phyloP scores from a whole-genome alignment of 2,329 filamentous ascomycete species.

The Aspergillus piperis region DNA sequence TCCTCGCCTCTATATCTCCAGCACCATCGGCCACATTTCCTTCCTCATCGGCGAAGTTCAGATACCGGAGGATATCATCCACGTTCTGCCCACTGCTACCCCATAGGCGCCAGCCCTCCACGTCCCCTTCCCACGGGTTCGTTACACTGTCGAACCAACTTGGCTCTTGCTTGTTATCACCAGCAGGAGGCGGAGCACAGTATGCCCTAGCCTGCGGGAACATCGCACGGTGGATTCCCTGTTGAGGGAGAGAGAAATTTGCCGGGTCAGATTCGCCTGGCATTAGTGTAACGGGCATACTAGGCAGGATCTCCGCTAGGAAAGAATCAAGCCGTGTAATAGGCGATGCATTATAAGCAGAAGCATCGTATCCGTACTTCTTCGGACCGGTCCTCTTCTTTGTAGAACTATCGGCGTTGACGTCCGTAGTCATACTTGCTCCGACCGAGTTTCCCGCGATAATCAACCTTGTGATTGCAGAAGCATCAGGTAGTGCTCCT shows the following conservation, averaged over 20 bases:
- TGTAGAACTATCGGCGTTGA: conserved; percentile 26
- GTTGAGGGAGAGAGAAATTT: conserved; percentile 86
- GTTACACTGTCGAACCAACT: conserved; percentile 88
- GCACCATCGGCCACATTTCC: conserved; percentile 27
- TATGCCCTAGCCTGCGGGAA: conserved; percentile 76
- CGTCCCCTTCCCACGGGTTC: conserved; percentile 88
- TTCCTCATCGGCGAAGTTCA: conserved; percentile 54
- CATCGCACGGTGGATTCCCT: conserved; percentile 89
- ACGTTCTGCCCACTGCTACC: conserved; percentile 91
- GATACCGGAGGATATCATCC: conserved; percentile 90
- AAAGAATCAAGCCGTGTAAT: conserved; percentile 83
- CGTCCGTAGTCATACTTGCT: conserved; percentile 37
- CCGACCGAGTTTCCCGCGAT: conserved; percentile 88
- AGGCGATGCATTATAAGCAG: conserved; percentile 81
- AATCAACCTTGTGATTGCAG: conserved; percentile 76
- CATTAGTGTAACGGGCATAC: conserved; percentile 83
- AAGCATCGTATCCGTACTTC: conserved; percentile 93
- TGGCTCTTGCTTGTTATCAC: conserved; percentile 45
- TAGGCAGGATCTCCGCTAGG: conserved; percentile 76
- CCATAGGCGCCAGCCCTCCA: conserved; percentile 86
- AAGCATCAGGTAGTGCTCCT: conserved; percentile 33
- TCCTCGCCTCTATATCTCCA: conserved; percentile 63
- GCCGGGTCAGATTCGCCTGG: conserved; percentile 84
- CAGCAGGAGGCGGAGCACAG: conserved; percentile 41
- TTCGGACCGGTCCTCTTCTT: conserved; percentile 60